Base-by-base conservation (phyloP, 2,329 filamentous ascomycete species). In the Pleomassaria siparia region DNA sequence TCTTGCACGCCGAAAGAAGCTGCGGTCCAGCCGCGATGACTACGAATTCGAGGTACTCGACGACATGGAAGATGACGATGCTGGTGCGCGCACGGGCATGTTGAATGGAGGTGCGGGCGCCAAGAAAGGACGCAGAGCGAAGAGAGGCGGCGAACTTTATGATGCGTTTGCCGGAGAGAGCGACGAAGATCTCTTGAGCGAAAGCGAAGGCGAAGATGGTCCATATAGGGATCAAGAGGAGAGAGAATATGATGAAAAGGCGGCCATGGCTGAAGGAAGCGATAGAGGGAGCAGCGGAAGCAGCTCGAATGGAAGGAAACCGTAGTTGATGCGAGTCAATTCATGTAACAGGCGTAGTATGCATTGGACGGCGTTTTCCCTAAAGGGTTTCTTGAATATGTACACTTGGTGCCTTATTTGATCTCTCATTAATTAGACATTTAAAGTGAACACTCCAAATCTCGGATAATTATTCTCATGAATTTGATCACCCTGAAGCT, bases 141-240 rank as follows among this genome's bases (percentile, higher is more conserved):
- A 76, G 55, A 76, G 89, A 16, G 94, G 90, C 2, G 91, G 92
- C 22, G 92, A 97, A 74, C 75, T 99, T 36, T 99, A 99, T 69
- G 94, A 99, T 76, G 94, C 94, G 4, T 99, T 99, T 78, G 94
- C 94, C 0, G 91, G 89, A 13, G 92, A 91, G 43, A 92, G 92
- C 48, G 91, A 94, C 47, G 87, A 89, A 46, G 85, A 87, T 49
- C 62, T 83, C 32, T 74, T 82, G 49, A 72, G 71, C 26, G 72
- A 74, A 29, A 66, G 66, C 41, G 73, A 73, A 15, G 71, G 66
- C n/a, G 67, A 70, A 24, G 69, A 71, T 44, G 73, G 60, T 9
- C 64, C 64, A 12, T 71, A 71, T 47, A 44, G 59, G 26, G 67
- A 71, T 46, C 50, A 55, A 9, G 60, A 68, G 24, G 62, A 56